Percentiles rank a stretch among this genome's conserved stretches.
These are phyloP conservation scores for Aspergillus aculeatus DNA, from an alignment of 2,329 filamentous ascomycete species.

Conservation along the genomic window DNA sequence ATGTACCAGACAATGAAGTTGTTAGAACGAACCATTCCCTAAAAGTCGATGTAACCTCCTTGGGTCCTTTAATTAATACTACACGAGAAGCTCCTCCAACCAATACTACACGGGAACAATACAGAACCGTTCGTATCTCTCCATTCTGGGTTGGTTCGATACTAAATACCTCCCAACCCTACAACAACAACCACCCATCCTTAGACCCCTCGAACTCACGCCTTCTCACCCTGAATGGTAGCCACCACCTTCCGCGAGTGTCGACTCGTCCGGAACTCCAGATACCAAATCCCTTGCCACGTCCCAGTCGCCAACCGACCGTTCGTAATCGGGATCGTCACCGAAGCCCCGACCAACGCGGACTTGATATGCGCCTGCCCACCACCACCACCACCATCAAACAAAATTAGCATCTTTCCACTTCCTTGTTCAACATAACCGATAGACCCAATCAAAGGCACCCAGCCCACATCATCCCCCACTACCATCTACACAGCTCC, in stretches of 20 bases:
- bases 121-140: background rate
- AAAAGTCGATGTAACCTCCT: background rate
- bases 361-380: slow-evolving; percentile 85
- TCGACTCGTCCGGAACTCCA: slow-evolving; percentile 78
- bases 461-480: background rate
- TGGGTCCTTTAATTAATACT: background rate
- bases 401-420: too few species aligned
- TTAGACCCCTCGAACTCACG: slow-evolving; percentile 23
- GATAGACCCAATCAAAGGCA: too few species aligned
- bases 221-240: slow-evolving; percentile 86
- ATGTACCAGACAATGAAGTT: slow-evolving; percentile 34
- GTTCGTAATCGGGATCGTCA: slow-evolving; percentile 87
- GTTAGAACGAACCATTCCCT: slow-evolving; percentile 13
- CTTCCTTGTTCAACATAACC: too few species aligned
- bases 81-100: background rate
- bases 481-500: background rate
- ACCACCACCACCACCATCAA: too few species aligned
- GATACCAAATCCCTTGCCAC: slow-evolving; percentile 78
- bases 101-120: background rate
- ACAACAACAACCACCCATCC: background rate
- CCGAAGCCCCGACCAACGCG: slow-evolving; percentile 80
- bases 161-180: background rate
- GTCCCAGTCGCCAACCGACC: slow-evolving; percentile 70
- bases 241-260: slow-evolving; percentile 82
- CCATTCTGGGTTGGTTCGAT: background rate